Percentiles rank a stretch among this genome's conserved stretches.
phyloP scores from a whole-genome alignment of 768 basidiomycete species.

The Mycena galericulata region DNA sequence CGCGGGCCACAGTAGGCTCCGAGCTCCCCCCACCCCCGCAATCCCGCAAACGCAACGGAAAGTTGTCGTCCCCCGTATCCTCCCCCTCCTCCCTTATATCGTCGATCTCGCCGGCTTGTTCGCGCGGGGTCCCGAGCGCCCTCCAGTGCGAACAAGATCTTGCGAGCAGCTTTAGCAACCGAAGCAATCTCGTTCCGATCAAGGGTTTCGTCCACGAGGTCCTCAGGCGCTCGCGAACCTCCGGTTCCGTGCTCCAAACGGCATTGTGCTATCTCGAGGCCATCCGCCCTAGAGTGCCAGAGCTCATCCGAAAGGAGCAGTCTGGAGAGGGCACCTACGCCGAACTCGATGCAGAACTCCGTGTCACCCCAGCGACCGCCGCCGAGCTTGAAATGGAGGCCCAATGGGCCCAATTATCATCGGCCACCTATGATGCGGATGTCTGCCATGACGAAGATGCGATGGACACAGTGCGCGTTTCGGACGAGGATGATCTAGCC shows the following conservation, averaged over 20 bases:
- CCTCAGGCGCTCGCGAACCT: constrained; percentile 86
- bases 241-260: constrained; percentile 86
- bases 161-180: constrained; percentile 37
- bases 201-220: constrained; percentile 90
- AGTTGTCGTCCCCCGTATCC: constrained; percentile 67
- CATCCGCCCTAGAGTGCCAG: constrained; percentile 77
- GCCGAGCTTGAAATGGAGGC: constrained; percentile 57
- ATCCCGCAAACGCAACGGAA: constrained; percentile 46
- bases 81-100: constrained; percentile 47
- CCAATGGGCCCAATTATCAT: constrained; percentile 50
- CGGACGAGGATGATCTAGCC: constrained; percentile 43
- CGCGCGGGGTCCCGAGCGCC: constrained; percentile 34
- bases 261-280: constrained; percentile 91
- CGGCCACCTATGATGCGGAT: constrained; percentile 27
- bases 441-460: constrained; percentile 38
- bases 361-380: constrained; percentile 56
- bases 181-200: constrained; percentile 65
- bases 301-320: constrained; percentile 66
- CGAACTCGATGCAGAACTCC: constrained; percentile 56
- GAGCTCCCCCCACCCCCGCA: constrained; percentile 24
- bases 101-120: constrained; percentile 43
- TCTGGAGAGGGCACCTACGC: constrained; percentile 53
- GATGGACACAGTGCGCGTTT: constrained; percentile 59
- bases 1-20: constrained; percentile 43
- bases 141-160: constrained; percentile 38